These are phyloP conservation scores for Colletotrichum camelliae DNA, from an alignment of 2,329 filamentous ascomycete species.

Conservation along the genomic window DNA sequence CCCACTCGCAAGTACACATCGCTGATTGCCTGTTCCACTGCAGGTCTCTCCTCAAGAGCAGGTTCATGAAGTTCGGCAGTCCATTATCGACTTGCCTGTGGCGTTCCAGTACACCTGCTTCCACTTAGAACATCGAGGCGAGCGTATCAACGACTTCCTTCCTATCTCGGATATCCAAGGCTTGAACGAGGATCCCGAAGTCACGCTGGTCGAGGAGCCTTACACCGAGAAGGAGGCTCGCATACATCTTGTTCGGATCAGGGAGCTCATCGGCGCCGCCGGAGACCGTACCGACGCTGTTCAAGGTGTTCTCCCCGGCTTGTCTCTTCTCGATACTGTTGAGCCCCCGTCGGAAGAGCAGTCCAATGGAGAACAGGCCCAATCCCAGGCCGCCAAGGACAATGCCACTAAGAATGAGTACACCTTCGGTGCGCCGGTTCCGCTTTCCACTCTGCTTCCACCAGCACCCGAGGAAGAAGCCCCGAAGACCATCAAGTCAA, in stretches of 20 bases:
- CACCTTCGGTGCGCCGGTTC: constrained; percentile 74
- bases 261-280: constrained; percentile 91
- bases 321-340: constrained; percentile 86
- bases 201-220: constrained; percentile 87
- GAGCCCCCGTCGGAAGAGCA: constrained; percentile 48
- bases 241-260: constrained; percentile 88
- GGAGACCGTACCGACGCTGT: constrained; percentile 87
- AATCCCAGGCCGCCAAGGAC: constrained; percentile 10
- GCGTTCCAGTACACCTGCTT: constrained; percentile 99
- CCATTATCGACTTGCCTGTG: constrained; percentile 89
- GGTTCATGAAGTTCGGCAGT: constrained; percentile 95
- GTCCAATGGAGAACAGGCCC: constrained; percentile 48
- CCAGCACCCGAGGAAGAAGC: constrained; percentile 63
- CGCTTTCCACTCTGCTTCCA: constrained; percentile 75
- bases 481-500: constrained; percentile 89
- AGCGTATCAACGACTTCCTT: constrained; percentile 93
- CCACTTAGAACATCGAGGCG: constrained; percentile 89
- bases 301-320: constrained; percentile 83
- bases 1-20: neutral
- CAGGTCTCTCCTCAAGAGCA: constrained; percentile 93
- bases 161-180: constrained; percentile 88
- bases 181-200: constrained; percentile 77
- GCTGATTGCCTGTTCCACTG: constrained; percentile 1
- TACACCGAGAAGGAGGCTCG: constrained; percentile 99
- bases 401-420: constrained; percentile 65